Evolutionary conservation across 2,329 filamentous ascomycete genomes (phyloP).

Genomic region (Alternaria triticina): DNA sequence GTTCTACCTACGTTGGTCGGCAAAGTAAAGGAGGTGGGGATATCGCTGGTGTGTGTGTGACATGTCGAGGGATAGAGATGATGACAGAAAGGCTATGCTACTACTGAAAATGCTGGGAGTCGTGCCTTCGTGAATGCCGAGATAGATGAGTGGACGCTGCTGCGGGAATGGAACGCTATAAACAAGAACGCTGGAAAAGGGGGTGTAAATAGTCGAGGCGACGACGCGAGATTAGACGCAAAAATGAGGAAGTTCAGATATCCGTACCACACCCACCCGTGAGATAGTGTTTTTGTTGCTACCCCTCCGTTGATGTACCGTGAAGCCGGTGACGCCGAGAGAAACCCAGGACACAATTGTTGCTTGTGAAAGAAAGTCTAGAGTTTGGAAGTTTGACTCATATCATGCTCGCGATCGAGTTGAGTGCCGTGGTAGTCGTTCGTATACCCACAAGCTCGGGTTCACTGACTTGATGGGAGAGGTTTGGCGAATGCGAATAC

Average conservation of each 20-base stretch:
- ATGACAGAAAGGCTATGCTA: conserved; percentile 1
- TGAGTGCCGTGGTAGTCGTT: conserved; percentile 37
- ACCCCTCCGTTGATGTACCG: not conserved
- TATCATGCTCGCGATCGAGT: conserved; percentile 48
- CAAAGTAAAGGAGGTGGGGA: not conserved
- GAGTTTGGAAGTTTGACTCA: conserved; percentile 1
- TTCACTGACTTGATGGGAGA: conserved; percentile 41
- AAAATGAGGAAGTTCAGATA: not conserved
- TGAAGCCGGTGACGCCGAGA: not conserved
- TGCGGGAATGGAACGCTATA: not conserved
- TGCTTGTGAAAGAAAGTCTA: not conserved
- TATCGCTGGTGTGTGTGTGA: not conserved
- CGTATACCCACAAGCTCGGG: conserved; percentile 46
- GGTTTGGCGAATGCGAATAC: conserved; percentile 19
- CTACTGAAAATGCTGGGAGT: conserved; percentile 22
- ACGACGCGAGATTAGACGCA: not conserved
- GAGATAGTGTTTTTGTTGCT: not conserved
- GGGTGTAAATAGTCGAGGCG: not conserved
- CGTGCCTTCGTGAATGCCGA: conserved; percentile 24
- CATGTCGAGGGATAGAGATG: not conserved
- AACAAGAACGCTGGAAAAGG: conserved; percentile 11
- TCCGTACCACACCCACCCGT: not conserved
- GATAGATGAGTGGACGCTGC: not conserved
- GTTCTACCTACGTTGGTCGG: not conserved
- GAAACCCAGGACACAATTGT: not conserved